Conservation (phyloP, 1,284 basidiomycete species). For the Flammula alnicola region DNA sequence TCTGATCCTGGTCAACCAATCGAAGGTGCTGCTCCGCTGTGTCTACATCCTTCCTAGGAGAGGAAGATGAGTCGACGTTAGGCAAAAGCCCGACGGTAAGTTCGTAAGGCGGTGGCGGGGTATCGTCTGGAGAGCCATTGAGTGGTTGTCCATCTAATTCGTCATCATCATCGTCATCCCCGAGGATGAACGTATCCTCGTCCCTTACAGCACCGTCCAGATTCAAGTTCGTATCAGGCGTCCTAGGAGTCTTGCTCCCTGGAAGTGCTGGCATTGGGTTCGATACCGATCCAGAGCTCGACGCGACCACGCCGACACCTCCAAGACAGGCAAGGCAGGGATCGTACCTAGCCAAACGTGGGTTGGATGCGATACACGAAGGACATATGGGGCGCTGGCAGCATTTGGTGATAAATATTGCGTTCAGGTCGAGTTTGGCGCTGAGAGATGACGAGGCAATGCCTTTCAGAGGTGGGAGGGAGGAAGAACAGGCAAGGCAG, state of each 20-base stretch:
- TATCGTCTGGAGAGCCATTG: neutral
- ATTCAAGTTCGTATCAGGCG: slow-evolving; percentile 35
- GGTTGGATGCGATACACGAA: slow-evolving; percentile 55
- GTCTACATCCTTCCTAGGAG: too few species aligned
- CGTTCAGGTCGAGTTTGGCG: slow-evolving; percentile 12
- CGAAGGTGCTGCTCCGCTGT: too few species aligned
- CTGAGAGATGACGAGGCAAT: slow-evolving; percentile 24
- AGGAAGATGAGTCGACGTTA: neutral
- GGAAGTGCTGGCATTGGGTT: neutral
- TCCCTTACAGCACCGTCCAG: slow-evolving; percentile 59
- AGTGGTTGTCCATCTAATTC: slow-evolving; percentile 36
- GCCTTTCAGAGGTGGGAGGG: slow-evolving; percentile 46
- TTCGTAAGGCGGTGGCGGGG: slow-evolving; percentile 17
- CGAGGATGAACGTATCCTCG: slow-evolving; percentile 65
- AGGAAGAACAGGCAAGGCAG: slow-evolving; percentile 70
- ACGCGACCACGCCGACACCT: slow-evolving; percentile 53
- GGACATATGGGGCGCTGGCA: slow-evolving; percentile 65
- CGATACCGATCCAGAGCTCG: slow-evolving; percentile 14
- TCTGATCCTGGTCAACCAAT: too few species aligned
- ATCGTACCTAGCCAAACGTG: slow-evolving; percentile 62
- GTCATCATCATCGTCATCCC: slow-evolving; percentile 63
- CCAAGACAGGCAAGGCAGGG: slow-evolving; percentile 68
- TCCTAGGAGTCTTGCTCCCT: neutral
- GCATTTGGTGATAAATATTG: slow-evolving; percentile 56
- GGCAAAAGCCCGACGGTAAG: too few species aligned